Evolutionary conservation across 2,329 filamentous ascomycete genomes (phyloP), one percentile per base, ranked within the genome.

Genomic region (Grosmannia clavigera): DNA sequence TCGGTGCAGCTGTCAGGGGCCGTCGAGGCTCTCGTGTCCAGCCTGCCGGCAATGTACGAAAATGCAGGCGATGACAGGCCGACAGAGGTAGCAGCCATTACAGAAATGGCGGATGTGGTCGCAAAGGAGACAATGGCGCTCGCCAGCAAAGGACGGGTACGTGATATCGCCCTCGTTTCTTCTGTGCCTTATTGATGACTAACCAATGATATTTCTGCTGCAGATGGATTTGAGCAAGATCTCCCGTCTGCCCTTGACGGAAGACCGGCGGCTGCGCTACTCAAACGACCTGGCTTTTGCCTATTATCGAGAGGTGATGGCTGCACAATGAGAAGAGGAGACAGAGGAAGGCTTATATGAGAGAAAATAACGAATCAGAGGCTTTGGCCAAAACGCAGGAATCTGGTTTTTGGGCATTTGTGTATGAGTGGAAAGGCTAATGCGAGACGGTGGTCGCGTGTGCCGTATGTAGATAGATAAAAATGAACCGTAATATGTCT

Each of bases 91-190:
- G 89, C 92, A 51, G 90, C 90, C 0, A 79, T 92, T 59, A 85
- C 86, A 64, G 90, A 95, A 68, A 95, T 96, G 81, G 87, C 86
- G 55, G 83, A 83, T 58, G 79, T 85, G 54, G 83, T 92, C 62
- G 88, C 87, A 11, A 80, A 81, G 63, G 81, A 84, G 69, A 81
- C 87, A 61, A 75, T 84, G 59, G 78, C 78, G 61, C 66, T 75
- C 63, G 73, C 74, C 56, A 80, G 81, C 67, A 77, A 79, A 67
- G 81, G 81, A 65, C 77, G 81, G 70, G 83, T 85, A 71, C 70
- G 79, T 73, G 12, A 56, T 14, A 16, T 14, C 10, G 12, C 11
- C 38, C 2, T 55, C 22, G 52, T 33, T 19, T 10, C 4, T 51
- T 11, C 11, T 52, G 3, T 51, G 9, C 9, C 53, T 11, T 19